Evolutionary conservation across 2,329 filamentous ascomycete species (phyloP), one percentile per base, ranked within the genome.

Genomic region (Sclerotinia subarctica): DNA sequence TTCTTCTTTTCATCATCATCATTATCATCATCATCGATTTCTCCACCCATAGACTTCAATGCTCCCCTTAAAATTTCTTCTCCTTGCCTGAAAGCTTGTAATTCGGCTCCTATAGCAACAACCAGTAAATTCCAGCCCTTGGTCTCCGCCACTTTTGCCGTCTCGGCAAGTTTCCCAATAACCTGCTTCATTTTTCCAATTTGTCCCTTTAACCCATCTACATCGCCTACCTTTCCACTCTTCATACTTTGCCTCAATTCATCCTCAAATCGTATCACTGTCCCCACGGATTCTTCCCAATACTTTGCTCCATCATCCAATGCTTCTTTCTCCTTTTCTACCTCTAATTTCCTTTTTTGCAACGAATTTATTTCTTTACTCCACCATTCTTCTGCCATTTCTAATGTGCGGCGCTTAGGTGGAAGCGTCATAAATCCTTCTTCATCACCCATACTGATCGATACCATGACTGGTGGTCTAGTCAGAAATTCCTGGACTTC

Each of bases 51-150:
- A 42, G 35, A 26, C 46, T 60, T 68, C 21, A 82, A 73, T 5
- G 78, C 78, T 7, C 74, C 76, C 10, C 74, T 76, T n/a, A 92
- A 78, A 53, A 92, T 81, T 3, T 81, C 77, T 72, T 84, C 83
- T 1, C 88, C 88, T 73, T 89, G 85, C 44, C 80, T 80, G 69
- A 91, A 88, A 2, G 89, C 88, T 69, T 90, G 88, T 1, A 91
- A 75, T 76, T 92, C 91, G 0, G 91, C 91, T 0, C 90, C 90
- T 46, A 94, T 87, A 15, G 90, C 90, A 64, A 87, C 91, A 5
- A 93, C 88, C 24, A 94, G 81, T 21, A 94, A 79, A 68, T 90
- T 93, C 91, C 91, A 94, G 21, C 84, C 83, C 68, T 85, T 85
- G 1, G 82, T 79, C 69, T 90, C 86, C 0, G 88, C 88, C 2